Evolutionary conservation across 2,329 filamentous ascomycete genomes (phyloP), one percentile per base, ranked within the genome.

Genomic region (Aspergillus aculeatinus): DNA sequence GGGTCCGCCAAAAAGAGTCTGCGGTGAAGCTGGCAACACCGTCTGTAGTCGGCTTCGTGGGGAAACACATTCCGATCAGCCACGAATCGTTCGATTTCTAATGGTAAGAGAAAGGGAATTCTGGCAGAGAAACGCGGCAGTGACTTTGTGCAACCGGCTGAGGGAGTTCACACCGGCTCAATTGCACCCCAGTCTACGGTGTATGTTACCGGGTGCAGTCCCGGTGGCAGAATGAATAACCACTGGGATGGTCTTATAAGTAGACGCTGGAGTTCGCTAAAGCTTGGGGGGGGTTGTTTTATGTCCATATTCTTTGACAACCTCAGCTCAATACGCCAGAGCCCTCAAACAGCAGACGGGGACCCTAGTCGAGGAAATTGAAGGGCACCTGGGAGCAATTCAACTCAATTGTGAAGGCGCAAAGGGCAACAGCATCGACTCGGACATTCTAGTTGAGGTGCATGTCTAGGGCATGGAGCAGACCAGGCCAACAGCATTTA

Each of bases 1-100:
- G 57, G 39, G 51, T 21, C 33, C 55, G 59, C 72, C 72, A 57
- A 71, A 74, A 73, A 67, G 66, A 72, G 72, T 53, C 65, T 74
- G 70, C 73, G 73, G 73, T 75, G 73, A 74, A 68, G 59, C 39
- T 29, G n/a, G 9, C 42, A 39, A 53, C 19, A 4, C 51, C 21
- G 44, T 35, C 51, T 49, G 16, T 27, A 52, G 16, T 44, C 16
- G 14, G 39, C 39, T 16, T 44, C 62, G 62, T 63, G 63, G 64
- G 57, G 58, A 60, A 64, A 23, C 29, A 49, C 51, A 60, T 58
- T 55, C 59, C 57, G 53, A 54, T 51, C 58, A 53, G 58, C 61
- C 57, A 59, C 59, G 59, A 59, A 35, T 55, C 35, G 56, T 31
- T 52, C 33, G 29, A 56, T 55, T 60, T 48, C 44, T 39, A 39